These are phyloP conservation scores for Paspalum notatum DNA, from an alignment of 176 grass and related monocot genomes.

Conservation along the genomic window DNA sequence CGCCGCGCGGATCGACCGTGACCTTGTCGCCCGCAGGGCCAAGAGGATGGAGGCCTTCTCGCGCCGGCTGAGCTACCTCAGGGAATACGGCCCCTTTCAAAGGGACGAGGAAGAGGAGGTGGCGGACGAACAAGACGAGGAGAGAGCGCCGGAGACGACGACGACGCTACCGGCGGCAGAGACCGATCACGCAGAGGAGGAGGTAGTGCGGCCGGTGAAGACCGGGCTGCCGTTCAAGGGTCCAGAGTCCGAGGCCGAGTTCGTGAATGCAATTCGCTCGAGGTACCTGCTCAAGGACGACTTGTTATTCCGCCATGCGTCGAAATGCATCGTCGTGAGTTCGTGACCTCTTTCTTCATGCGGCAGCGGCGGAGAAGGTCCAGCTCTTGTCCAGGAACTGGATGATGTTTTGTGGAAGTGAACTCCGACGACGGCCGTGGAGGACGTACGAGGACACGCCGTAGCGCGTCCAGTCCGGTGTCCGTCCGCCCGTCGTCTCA, in stretches of 20 bases:
- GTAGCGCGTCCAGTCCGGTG: no score
- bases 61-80: conserved; percentile 15
- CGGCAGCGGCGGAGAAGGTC: no score
- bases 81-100: conserved; percentile 18
- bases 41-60: not conserved
- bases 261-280: conserved; percentile 10
- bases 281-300: conserved; percentile 7
- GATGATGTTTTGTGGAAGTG: no score
- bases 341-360: no score
- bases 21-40: not conserved
- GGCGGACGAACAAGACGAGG: not conserved
- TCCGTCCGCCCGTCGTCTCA: no score
- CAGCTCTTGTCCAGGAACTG: no score
- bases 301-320: not conserved
- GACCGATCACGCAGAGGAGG: not conserved
- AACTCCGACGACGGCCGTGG: no score
- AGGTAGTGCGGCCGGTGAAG: not conserved
- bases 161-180: not conserved
- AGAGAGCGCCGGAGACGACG: not conserved
- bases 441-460: no score
- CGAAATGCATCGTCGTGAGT: not conserved
- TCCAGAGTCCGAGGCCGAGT: not conserved
- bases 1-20: not conserved
- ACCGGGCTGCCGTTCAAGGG: not conserved
- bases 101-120: not conserved